Percentiles rank a stretch among this genome's conserved stretches.
Conservation (phyloP, 345 rosid species). For the Anacardium occidentale region DNA sequence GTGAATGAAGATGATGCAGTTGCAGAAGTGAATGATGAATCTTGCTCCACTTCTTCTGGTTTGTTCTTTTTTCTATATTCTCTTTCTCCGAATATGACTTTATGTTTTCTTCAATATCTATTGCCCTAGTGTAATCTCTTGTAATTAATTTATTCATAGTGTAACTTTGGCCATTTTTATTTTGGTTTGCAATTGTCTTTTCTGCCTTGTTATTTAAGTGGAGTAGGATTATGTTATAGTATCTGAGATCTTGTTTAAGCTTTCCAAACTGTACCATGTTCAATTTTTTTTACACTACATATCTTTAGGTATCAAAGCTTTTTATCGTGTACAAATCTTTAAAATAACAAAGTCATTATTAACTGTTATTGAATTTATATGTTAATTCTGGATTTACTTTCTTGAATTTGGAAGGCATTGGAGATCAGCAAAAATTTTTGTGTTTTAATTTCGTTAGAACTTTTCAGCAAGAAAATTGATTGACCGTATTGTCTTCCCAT, state of each 20-base stretch:
- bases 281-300: neutral
- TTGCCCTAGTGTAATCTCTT: neutral
- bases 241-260: neutral
- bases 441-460: neutral
- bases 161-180: neutral
- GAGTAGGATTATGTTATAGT: neutral
- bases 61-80: conserved; percentile 13
- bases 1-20: conserved; percentile 30
- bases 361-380: neutral
- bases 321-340: neutral
- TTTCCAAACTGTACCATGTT: neutral
- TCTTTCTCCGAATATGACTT: neutral
- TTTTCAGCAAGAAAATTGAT: neutral
- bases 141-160: neutral
- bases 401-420: neutral
- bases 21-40: conserved; percentile 26
- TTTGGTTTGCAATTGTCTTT: neutral
- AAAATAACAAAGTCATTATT: neutral
- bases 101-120: neutral
- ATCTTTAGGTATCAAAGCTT: neutral
- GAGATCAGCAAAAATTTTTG: neutral
- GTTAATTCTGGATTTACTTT: neutral
- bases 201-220: neutral
- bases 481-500: neutral
- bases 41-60: conserved; percentile 58